Evolutionary conservation across 2,329 filamentous ascomycete species (phyloP), one percentile per base, ranked within the genome.

Genomic region (Cercospora janseana): DNA sequence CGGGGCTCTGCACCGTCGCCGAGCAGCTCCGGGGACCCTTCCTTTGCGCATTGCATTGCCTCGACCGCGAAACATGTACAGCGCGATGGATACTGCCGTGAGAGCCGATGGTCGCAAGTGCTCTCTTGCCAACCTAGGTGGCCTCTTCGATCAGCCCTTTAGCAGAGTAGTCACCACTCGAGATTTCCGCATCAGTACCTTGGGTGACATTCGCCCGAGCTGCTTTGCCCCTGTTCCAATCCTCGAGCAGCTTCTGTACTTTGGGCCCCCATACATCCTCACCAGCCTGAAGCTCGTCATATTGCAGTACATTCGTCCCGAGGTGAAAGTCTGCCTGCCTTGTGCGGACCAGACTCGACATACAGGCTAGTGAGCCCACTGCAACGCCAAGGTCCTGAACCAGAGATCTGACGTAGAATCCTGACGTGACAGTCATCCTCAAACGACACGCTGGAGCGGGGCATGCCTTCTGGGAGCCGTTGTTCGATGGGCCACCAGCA

Each of bases 391-490:
- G 78, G 63, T 98, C 93, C 66, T 97, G 90, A 62, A 89, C 91
- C 60, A 98, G 82, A 51, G 87, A 94, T 56, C 93, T 86, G 10
- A 98, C 91, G 69, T 98, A 98, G 76, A 96, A 98, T 29, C 93
- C 93, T 0, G 90, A 95, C 2, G 90, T 90, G 44, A 96, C 92
- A 0, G 88, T 95, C 81, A 98, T 89, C 50, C 87, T 84, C 52
- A 98, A 82, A 64, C 82, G 86, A 41, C 82, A 87, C 1, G 92
- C 93, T 1, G 92, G 82, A 1, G 89, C 65, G n/a, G 62, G 61
- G 47, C 66, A 68, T 7, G 60, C 60, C 16, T 40, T 20, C 31
- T 40, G 34, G 12, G 42, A 26, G 5, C 35, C 15, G 16, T 15
- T 18, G 2, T 29, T 16, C 32, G 46, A 24, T 13, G 8, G 29